Conservation (phyloP, 257 asterid species). For the Jaltomata sinuosa region DNA sequence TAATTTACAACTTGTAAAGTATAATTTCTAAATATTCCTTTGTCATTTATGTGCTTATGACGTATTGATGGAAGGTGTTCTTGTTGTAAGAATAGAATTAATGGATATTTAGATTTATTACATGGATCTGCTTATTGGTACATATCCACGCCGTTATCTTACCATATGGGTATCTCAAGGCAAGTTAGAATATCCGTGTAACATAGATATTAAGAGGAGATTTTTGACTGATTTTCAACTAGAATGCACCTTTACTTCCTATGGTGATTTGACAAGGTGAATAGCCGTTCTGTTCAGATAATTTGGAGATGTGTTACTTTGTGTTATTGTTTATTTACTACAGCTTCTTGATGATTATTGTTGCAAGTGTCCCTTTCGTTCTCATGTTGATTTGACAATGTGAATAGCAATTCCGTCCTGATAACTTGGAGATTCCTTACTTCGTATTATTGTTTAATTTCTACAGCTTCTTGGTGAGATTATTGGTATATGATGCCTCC, state of each 20-base stretch:
- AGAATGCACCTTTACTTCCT: background rate
- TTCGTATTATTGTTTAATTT: too few relatives aligned
- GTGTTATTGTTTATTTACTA: background rate
- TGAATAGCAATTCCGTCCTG: too few relatives aligned
- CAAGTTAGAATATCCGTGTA: background rate
- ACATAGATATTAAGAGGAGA: background rate
- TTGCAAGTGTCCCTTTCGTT: too few relatives aligned
- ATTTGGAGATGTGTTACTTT: background rate
- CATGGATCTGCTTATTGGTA: background rate
- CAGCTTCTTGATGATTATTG: too few relatives aligned
- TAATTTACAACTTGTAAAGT: too few relatives aligned
- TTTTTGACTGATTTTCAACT: background rate
- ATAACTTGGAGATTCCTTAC: too few relatives aligned
- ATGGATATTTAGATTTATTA: background rate
- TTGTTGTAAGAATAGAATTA: too few relatives aligned
- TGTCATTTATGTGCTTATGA: too few relatives aligned
- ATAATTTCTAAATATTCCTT: too few relatives aligned
- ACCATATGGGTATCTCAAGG: background rate
- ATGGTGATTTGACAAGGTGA: background rate
- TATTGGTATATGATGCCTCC: background rate
- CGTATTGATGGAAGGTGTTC: too few relatives aligned
- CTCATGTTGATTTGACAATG: too few relatives aligned
- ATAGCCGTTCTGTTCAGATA: background rate
- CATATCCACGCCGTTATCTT: background rate
- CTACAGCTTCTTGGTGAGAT: background rate